Percentiles rank a stretch among this genome's conserved stretches.
phyloP scores from a whole-genome alignment of 2,329 filamentous ascomycete genomes.

The Aspergillus uvarum region DNA sequence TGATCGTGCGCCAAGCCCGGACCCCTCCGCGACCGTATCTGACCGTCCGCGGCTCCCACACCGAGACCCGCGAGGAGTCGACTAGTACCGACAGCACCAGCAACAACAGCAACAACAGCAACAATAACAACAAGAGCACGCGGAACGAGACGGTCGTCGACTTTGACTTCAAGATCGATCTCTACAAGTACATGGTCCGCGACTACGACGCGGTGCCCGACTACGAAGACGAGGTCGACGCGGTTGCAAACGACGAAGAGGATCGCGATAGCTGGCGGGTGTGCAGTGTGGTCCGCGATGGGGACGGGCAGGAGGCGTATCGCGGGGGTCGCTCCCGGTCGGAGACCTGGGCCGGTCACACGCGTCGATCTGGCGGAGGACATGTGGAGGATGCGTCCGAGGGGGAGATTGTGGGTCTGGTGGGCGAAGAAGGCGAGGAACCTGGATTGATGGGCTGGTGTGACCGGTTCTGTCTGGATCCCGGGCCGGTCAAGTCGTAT shows the following conservation, averaged over 20 bases:
- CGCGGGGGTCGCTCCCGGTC: constrained; percentile 24
- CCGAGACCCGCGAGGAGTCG: constrained; percentile 33
- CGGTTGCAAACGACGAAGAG: neutral
- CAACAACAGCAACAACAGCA: constrained; percentile 18
- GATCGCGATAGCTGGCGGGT: constrained; percentile 17
- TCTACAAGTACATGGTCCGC: constrained; percentile 21
- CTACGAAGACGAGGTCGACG: neutral
- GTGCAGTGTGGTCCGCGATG: constrained; percentile 23
- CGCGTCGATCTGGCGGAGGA: neutral
- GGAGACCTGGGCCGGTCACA: neutral
- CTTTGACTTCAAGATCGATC: constrained; percentile 32
- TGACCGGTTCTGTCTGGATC: constrained; percentile 37
- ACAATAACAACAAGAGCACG: constrained; percentile 21
- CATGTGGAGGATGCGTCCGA: neutral
- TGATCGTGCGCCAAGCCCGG: constrained; percentile 37
- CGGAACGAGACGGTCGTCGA: constrained; percentile 28
- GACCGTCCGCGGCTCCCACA: constrained; percentile 56
- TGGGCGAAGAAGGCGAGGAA: constrained; percentile 13
- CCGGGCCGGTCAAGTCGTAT: constrained; percentile 39
- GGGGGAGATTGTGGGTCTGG: constrained; percentile 4
- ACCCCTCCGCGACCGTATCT: constrained; percentile 56
- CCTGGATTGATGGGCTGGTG: constrained; percentile 33
- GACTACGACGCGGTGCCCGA: constrained; percentile 5
- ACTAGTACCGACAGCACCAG: constrained; percentile 22
- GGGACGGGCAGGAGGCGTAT: constrained; percentile 25